phyloP scores from a whole-genome alignment of 192 early-diverging fungal species.

The Spizellomyces punctatus region DNA sequence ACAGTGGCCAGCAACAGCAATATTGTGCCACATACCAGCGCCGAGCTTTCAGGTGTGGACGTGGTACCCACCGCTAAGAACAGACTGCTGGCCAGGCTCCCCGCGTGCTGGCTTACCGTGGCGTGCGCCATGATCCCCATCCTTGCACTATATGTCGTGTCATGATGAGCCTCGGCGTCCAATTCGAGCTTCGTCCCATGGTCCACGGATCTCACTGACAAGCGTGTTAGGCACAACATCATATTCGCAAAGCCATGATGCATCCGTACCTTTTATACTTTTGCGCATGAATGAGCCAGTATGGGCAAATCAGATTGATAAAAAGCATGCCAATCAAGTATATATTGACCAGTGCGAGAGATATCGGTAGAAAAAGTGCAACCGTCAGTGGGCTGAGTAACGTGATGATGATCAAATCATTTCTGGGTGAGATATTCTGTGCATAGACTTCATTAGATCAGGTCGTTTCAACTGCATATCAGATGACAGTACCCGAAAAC shows the following conservation, averaged over 20 bases:
- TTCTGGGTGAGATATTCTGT: conserved; percentile 44
- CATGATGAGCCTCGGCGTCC: not conserved
- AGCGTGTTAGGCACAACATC: not conserved
- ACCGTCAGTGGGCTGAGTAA: conserved; percentile 24
- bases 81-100: too few species aligned
- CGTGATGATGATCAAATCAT: conserved; percentile 29
- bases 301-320: conserved; percentile 84
- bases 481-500: not conserved
- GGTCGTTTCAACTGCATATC: not conserved
- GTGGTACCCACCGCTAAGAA: too few species aligned
- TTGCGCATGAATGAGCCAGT: conserved; percentile 90
- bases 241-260: conserved; percentile 9
- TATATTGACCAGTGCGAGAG: conserved; percentile 58
- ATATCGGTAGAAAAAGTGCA: conserved; percentile 15
- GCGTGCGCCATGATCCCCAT: too few species aligned
- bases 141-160: too few species aligned
- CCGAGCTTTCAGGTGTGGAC: too few species aligned
- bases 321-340: conserved; percentile 68
- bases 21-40: too few species aligned
- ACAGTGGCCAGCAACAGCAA: too few species aligned
- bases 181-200: conserved; percentile 91
- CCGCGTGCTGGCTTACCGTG: too few species aligned
- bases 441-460: not conserved
- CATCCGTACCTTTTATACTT: conserved; percentile 89
- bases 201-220: conserved; percentile 88